Conservation (phyloP, 129 eudicot genomes). For the Flaveria brownii region DNA sequence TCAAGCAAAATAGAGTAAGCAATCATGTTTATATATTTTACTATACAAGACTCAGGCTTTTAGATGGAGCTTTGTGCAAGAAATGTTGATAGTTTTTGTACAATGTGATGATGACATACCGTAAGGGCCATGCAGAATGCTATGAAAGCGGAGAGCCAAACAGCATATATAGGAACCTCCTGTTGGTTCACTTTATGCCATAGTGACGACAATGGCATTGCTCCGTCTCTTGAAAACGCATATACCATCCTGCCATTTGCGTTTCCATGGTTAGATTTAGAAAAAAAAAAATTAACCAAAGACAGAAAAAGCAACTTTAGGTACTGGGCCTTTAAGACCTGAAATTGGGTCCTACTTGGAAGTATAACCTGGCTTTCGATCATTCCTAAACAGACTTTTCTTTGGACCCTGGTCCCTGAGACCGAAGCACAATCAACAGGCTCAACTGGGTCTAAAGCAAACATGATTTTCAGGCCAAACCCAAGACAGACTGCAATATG, state of each 20-base stretch:
- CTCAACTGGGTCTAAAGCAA: not conserved
- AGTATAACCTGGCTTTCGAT: not conserved
- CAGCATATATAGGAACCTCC: conserved; percentile 92
- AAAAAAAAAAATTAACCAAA: not conserved
- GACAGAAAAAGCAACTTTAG: not conserved
- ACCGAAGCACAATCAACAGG: not conserved
- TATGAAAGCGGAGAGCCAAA: conserved; percentile 82
- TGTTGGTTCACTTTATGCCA: conserved; percentile 94
- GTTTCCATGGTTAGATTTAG: not conserved
- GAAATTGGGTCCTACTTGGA: not conserved
- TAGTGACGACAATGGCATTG: conserved; percentile 83
- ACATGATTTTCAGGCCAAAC: not conserved
- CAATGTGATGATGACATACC: conserved; percentile 44
- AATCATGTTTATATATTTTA: too few species aligned
- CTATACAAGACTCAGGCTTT: not conserved
- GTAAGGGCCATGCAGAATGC: conserved; percentile 98
- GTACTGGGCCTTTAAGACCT: not conserved
- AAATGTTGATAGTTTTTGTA: not conserved
- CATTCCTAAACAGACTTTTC: not conserved
- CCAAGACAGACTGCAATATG: not conserved
- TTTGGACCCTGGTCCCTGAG: not conserved
- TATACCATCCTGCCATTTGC: conserved; percentile 77
- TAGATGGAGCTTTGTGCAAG: not conserved
- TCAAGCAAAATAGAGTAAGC: not conserved
- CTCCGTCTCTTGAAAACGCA: conserved; percentile 98